Base-by-base conservation (phyloP, 805 yeast genomes). In the Metschnikowia sp. region DNA sequence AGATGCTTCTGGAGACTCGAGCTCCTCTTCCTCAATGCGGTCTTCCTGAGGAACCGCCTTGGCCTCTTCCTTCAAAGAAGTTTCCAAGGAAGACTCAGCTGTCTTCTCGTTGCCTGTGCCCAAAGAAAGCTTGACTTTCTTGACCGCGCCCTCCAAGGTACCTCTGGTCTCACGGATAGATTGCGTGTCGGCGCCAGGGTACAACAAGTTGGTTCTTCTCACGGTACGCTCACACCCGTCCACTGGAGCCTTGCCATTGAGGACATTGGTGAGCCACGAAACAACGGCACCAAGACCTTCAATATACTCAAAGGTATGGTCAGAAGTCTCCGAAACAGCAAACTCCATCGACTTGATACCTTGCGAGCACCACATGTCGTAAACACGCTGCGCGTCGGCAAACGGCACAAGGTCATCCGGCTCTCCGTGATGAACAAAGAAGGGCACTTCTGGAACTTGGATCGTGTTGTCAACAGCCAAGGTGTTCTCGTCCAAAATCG, bases 341-440 rank as follows among this genome's bases (percentile, higher is more conserved):
- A 64, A 62, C 47, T 67, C 72, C 31, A 64, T 49, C 3, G 66
- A 62, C 6, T 49, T 45, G 4, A 62, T 58, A 2, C 68, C 69
- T 52, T 57, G 46, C 6, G 52, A 54, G 48, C 72, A 66, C 62
- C 64, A 68, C 37, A 54, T 56, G 8, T 58, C 56, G 40, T 60
- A 68, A 2, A 56, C 54, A 29, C 50, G 50, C 35, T 55, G 43
- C 13, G 59, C 52, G 4, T 37, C 53, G 37, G n/a, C 42, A 18
- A 36, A 40, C 2, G 66, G 68, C 19, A 64, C 57, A 8, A 63
- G 66, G 69, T 15, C 18, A 15, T 15, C 18, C 2, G 18, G 18
- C 18, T 15, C 18, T 15, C 18, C 18, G 18, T 15, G 18, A 15
- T 15, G 18, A 15, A 15, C 18, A 15, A 15, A 15, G 36, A 10